Conservation (phyloP, 148 eudicot species). For the Vaccinium macrocarpon region DNA sequence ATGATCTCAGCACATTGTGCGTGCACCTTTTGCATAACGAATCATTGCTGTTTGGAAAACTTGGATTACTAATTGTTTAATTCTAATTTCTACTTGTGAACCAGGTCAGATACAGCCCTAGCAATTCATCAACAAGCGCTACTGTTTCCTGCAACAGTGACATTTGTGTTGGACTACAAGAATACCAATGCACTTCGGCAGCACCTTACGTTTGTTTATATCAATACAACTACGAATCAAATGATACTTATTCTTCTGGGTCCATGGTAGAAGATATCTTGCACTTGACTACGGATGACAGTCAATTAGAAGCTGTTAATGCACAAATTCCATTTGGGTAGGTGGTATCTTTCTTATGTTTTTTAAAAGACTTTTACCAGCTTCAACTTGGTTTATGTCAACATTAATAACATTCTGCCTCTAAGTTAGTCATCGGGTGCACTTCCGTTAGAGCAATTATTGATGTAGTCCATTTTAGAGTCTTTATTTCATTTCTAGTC, state of each 20-base stretch:
- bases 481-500: no score
- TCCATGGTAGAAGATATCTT: constrained; percentile 65
- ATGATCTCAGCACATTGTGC: not conserved
- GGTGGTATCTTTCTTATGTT: constrained; percentile 17
- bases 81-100: not conserved
- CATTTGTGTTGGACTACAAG: constrained; percentile 31
- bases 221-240: constrained; percentile 44
- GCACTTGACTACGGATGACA: constrained; percentile 56
- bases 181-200: constrained; percentile 32
- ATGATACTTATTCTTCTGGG: constrained; percentile 68
- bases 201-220: constrained; percentile 48
- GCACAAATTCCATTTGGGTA: constrained; percentile 73
- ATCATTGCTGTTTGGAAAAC: not conserved
- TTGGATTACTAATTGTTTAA: not conserved
- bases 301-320: constrained; percentile 34
- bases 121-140: constrained; percentile 54
- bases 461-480: no score
- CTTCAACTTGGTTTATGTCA: not conserved
- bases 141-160: constrained; percentile 58
- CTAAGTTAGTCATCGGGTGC: not conserved
- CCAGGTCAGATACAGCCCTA: constrained; percentile 53
- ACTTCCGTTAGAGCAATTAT: no score
- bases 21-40: not conserved
- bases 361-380: not conserved
- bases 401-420: not conserved